phyloP scores from a whole-genome alignment of 306 rosid species.

The Prunus fruticosa region DNA sequence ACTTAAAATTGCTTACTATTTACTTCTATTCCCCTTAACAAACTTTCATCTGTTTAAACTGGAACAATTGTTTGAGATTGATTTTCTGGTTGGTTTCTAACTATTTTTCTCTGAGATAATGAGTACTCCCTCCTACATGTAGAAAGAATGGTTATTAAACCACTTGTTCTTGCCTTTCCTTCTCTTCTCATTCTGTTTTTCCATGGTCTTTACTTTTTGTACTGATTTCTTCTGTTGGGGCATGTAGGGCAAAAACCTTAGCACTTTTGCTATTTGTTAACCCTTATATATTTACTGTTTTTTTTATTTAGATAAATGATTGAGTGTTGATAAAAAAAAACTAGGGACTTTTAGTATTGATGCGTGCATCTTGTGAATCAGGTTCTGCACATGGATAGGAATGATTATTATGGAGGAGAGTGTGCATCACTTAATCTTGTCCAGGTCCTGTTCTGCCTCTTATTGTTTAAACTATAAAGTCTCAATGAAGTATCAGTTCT shows the following conservation, averaged over 20 bases:
- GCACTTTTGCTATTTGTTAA: background rate
- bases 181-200: background rate
- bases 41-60: background rate
- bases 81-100: background rate
- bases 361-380: slow-evolving; percentile 19
- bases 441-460: slow-evolving; percentile 49
- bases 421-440: slow-evolving; percentile 85
- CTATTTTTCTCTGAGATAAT: background rate
- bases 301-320: background rate
- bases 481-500: background rate
- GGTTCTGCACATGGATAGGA: slow-evolving; percentile 98
- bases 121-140: background rate
- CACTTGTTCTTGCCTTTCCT: background rate
- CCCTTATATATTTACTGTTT: background rate
- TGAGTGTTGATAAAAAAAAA: background rate
- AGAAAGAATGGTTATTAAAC: background rate
- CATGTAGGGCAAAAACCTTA: too few species aligned
- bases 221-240: background rate
- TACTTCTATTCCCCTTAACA: background rate
- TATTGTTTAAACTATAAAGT: background rate
- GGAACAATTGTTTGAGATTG: background rate
- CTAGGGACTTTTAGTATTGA: background rate
- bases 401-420: slow-evolving; percentile 95
- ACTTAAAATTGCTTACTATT: background rate
- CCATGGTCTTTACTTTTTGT: background rate